Conservation (phyloP, 2,329 filamentous ascomycete genomes). For the Aspergillus fijiensis region DNA sequence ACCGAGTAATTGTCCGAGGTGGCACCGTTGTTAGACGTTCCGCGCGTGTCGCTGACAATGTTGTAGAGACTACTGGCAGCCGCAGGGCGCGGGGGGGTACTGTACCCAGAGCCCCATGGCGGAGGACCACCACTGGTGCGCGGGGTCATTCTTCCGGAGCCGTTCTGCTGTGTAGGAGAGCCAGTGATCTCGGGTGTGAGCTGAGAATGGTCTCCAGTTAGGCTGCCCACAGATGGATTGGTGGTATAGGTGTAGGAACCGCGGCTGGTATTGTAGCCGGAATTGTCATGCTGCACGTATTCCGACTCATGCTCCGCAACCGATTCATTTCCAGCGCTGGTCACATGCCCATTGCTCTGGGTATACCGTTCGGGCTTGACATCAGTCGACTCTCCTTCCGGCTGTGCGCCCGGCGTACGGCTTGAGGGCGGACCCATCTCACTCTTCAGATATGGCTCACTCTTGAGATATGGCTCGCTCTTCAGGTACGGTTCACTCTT, state of each 20-base stretch:
- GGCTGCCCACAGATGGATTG: conserved; percentile 62
- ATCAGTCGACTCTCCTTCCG: conserved; percentile 62
- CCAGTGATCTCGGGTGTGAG: conserved; percentile 79
- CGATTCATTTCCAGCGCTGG: conserved; percentile 59
- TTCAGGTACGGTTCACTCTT: conserved; percentile 61
- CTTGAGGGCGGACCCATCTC: conserved; percentile 82
- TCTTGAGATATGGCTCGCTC: background rate
- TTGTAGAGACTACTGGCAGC: conserved; percentile 83
- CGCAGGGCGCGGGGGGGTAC: conserved; percentile 69
- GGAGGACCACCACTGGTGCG: conserved; percentile 72
- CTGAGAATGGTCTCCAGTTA: conserved; percentile 72
- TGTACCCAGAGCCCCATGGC: conserved; percentile 74
- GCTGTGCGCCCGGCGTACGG: conserved; percentile 58
- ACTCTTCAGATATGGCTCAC: conserved; percentile 67
- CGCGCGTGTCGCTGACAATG: conserved; percentile 79
- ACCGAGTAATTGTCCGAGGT: conserved; percentile 69
- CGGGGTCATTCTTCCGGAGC: conserved; percentile 81
- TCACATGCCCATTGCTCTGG: conserved; percentile 56
- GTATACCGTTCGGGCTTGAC: conserved; percentile 68
- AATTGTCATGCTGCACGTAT: conserved; percentile 79
- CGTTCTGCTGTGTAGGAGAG: conserved; percentile 74
- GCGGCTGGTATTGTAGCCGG: conserved; percentile 69
- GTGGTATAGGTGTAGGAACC: conserved; percentile 73
- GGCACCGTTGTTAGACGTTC: conserved; percentile 61
- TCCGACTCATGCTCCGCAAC: conserved; percentile 71